Base-by-base conservation (phyloP, 305 asterid species). In the Fraxinus sp. region DNA sequence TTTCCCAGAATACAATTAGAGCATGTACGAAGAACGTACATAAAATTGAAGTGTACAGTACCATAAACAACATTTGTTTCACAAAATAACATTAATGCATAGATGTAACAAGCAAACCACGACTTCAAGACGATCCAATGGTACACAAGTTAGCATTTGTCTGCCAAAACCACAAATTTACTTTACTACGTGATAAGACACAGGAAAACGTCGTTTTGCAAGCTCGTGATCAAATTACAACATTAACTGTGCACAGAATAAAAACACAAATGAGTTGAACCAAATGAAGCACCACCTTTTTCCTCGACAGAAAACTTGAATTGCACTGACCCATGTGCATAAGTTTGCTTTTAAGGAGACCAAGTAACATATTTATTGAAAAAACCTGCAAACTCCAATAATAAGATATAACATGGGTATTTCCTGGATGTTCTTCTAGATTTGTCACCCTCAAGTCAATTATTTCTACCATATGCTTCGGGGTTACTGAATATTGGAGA, bases 281-380 rank as follows among this genome's bases (percentile, higher is more conserved):
- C 80, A 73, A 83, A 83, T 64, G 82, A 79, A 39, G 64, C 82
- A 81, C 85, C 77, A 79, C 52, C 4, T 13, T 37, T n/a, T 7
- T 73, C 73, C 79, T 55, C 7, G 20, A 73, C 64, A 46, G 71
- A 78, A 64, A 52, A 75, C 66, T 35, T 39, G 24, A 43, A 55
- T 80, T 59, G 59, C 75, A 70, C 80, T 24, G 37, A 81, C 79
- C 73, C 84, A 78, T 71, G 41, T 77, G 72, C 49, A 77, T 35
- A 73, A 62, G 30, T 35, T 22, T 18, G 80, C 41, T 52, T 68
- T 57, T 78, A 81, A 18, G 84, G 70, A 80, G 59, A 85, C 80
- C 77, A 74, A 43, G 72, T 80, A 46, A 9, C 74, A 13, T 30
- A 70, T 4, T 49, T 30, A 35, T 26, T 49, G 64, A 62, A 59